A percentile compares a stretch with the other conserved stretches of the same genome.
Evolutionary conservation across 805 yeast species (phyloP).

Genomic region (fission yeast (Schizosaccharomyces pombe)): ASM294v3 CU329670.1:3149001-3149500

Average conservation of each 20-base stretch:
- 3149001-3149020: slow-evolving; percentile 65
- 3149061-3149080: slow-evolving; percentile 49
- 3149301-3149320: neutral
- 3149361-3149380: neutral
- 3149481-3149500: neutral
- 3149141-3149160: slow-evolving; percentile 43
- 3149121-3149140: slow-evolving; percentile 36
- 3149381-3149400: neutral
- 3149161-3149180: slow-evolving; percentile 26
- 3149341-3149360: neutral
- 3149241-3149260: slow-evolving; percentile 11
- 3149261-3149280: slow-evolving; percentile 11
- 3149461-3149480: neutral
- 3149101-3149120: slow-evolving; percentile 32
- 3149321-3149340: neutral
- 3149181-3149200: slow-evolving; percentile 52
- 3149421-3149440: neutral
- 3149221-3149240: slow-evolving; percentile 14
- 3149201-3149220: slow-evolving; percentile 54
- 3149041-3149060: slow-evolving; percentile 46
- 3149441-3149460: neutral
- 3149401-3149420: neutral
- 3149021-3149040: slow-evolving; percentile 59
- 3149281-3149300: slow-evolving; percentile 1
- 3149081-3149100: slow-evolving; percentile 50